These are phyloP conservation scores for Oryza coarctata DNA, from an alignment of 176 grass and related monocot genomes.

Conservation along the genomic window DNA sequence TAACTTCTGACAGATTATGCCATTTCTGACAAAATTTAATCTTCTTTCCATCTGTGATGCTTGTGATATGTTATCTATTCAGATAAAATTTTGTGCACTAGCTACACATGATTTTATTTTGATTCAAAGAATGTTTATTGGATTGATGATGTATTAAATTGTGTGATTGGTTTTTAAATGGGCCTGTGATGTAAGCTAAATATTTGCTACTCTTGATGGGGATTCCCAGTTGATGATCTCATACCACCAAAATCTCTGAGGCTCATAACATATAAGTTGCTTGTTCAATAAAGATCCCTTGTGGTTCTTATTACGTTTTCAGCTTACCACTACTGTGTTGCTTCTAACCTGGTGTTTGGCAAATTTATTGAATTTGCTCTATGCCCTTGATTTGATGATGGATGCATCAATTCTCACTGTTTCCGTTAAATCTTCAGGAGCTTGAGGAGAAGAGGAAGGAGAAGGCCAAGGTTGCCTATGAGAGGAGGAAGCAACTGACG, in stretches of 20 bases:
- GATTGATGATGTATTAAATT: neutral
- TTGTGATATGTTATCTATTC: neutral
- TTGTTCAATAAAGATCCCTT: no score
- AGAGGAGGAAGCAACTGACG: conserved; percentile 79
- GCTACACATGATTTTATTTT: neutral
- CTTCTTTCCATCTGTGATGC: neutral
- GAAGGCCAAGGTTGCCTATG: conserved; percentile 65
- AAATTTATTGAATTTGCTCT: neutral
- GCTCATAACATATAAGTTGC: neutral
- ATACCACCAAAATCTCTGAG: conserved; percentile 62
- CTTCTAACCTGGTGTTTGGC: neutral
- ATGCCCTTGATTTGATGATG: neutral
- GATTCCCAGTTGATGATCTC: conserved; percentile 38
- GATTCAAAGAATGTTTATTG: neutral
- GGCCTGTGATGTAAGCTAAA: conserved; percentile 51
- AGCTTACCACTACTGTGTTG: no score
- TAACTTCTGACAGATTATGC: conserved; percentile 51
- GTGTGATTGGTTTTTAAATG: neutral
- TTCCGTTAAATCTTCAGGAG: conserved; percentile 30
- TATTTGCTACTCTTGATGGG: conserved; percentile 72
- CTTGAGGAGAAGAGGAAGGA: conserved; percentile 91
- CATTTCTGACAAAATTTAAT: neutral
- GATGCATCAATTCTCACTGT: neutral
- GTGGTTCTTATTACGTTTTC: no score
- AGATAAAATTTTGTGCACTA: neutral